phyloP scores from a whole-genome alignment of 2,329 filamentous ascomycete species.

The Aspergillus pseudotamarii region DNA sequence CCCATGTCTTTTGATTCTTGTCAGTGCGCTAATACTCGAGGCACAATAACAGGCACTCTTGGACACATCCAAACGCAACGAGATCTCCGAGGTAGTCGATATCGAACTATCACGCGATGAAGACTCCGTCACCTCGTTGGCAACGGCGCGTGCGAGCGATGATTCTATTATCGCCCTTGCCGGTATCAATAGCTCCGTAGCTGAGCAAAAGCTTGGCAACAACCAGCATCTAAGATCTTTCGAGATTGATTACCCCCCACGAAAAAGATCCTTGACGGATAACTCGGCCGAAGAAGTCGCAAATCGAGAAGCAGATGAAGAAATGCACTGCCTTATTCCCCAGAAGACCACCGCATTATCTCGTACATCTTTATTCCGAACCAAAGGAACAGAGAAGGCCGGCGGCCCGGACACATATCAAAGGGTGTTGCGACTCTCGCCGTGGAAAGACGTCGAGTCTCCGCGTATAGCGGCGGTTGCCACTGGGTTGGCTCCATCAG shows the following conservation, averaged over 20 bases:
- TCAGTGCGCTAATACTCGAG: slow-evolving; percentile 5
- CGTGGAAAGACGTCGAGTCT: slow-evolving; percentile 54
- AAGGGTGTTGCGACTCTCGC: slow-evolving; percentile 60
- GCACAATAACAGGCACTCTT: slow-evolving; percentile 62
- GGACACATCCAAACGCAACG: slow-evolving; percentile 67
- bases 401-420: slow-evolving; percentile 58
- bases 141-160: slow-evolving; percentile 64
- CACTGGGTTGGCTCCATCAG: slow-evolving; percentile 73
- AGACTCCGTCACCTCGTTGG: slow-evolving; percentile 85
- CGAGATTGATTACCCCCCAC: slow-evolving; percentile 59
- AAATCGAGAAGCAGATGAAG: slow-evolving; percentile 25
- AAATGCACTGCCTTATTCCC: slow-evolving; percentile 26
- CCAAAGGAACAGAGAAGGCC: slow-evolving; percentile 34
- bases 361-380: slow-evolving; percentile 55
- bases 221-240: slow-evolving; percentile 86
- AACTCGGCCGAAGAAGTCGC: slow-evolving; percentile 18
- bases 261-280: slow-evolving; percentile 35
- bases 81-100: slow-evolving; percentile 68
- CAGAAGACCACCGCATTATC: slow-evolving; percentile 50
- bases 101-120: slow-evolving; percentile 80
- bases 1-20: neutral
- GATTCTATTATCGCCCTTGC: slow-evolving; percentile 63
- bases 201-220: slow-evolving; percentile 71
- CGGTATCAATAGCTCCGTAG: slow-evolving; percentile 80
- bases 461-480: slow-evolving; percentile 75